Conservation (phyloP, 192 early-diverging fungal genomes). For the Entomortierella chlamydospora region DNA sequence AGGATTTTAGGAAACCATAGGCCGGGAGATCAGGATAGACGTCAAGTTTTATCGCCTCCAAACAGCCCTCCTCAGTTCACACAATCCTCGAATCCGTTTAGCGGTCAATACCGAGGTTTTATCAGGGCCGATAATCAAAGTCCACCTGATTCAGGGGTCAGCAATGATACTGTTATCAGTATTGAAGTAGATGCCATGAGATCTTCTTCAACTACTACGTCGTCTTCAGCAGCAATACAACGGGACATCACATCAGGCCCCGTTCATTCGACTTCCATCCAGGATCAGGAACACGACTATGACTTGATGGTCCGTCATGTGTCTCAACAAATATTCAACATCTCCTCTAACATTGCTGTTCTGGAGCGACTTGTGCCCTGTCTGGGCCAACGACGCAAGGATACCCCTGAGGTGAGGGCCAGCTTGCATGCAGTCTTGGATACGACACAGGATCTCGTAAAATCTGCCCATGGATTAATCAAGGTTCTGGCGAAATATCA, state of each 20-base stretch:
- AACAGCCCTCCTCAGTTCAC: constrained; percentile 26
- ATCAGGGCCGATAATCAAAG: constrained; percentile 16
- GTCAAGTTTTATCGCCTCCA: constrained; percentile 31
- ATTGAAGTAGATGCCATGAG: background rate
- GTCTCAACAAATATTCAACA: constrained; percentile 51
- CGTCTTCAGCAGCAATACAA: background rate
- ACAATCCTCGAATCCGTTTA: constrained; percentile 4
- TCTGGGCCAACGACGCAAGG: constrained; percentile 49
- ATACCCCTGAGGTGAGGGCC: constrained; percentile 37
- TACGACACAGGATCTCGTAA: constrained; percentile 40
- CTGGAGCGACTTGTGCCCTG: constrained; percentile 45
- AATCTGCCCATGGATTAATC: constrained; percentile 28
- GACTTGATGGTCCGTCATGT: constrained; percentile 48
- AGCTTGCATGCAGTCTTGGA: constrained; percentile 36
- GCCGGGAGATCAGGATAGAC: constrained; percentile 24
- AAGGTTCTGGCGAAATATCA: constrained; percentile 40
- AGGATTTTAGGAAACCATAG: constrained; percentile 17
- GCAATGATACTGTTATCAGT: constrained; percentile 7
- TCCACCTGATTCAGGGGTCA: constrained; percentile 23
- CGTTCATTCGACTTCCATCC: background rate
- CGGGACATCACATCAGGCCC: background rate
- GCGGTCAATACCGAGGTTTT: constrained; percentile 20
- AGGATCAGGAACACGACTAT: constrained; percentile 49
- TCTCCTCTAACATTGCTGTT: constrained; percentile 49
- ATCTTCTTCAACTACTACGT: too few species aligned